Base-by-base conservation (phyloP, 352 stramenopile species). In the Phytophthora multivora region DNA sequence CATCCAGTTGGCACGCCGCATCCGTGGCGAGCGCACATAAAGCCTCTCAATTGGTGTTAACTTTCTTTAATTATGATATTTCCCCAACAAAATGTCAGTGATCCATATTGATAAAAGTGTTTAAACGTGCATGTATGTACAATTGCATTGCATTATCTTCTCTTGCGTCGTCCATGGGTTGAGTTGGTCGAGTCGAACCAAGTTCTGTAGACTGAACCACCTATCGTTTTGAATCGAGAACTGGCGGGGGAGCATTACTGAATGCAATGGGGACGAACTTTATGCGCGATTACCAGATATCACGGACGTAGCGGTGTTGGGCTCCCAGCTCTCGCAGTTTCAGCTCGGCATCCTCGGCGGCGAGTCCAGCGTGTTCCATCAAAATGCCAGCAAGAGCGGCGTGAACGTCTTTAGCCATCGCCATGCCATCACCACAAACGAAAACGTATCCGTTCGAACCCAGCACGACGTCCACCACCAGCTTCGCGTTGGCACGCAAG, bases 401-500 rank as follows among this genome's bases (percentile, higher is more conserved):
- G 66, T 98, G 90, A 9, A 99, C 97, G 71, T 98, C 96, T 59
- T 90, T 97, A 23, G 91, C 96, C 97, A 99, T 99, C 9, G 88
- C 71, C 56, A 94, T 92, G 21, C 95, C 96, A 73, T 99, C 97
- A 36, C 97, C 97, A 54, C 97, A 99, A 21, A 99, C 83, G 59
- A 98, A 99, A 2, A 98, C 80, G 43, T 83, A 91, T 30, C 87
- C 96, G 11, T 80, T 67, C 10, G 83, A 60, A 23, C 93, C 52
- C 26, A 95, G 58, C 18, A 99, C 63, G 33, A 97, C 68, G 23
- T 96, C 67, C 4, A 76, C 65, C 28, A 98, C 65, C 8, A 81
- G 67, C 28, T 70, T 69, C 23, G 69, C 76, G 48, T 97, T 75
- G 9, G 81, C 55, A 3, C 57, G 47, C 4, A 97, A 59, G 18